Base-by-base conservation (phyloP, 345 rosid species). In the Raphanus sativus region DNA sequence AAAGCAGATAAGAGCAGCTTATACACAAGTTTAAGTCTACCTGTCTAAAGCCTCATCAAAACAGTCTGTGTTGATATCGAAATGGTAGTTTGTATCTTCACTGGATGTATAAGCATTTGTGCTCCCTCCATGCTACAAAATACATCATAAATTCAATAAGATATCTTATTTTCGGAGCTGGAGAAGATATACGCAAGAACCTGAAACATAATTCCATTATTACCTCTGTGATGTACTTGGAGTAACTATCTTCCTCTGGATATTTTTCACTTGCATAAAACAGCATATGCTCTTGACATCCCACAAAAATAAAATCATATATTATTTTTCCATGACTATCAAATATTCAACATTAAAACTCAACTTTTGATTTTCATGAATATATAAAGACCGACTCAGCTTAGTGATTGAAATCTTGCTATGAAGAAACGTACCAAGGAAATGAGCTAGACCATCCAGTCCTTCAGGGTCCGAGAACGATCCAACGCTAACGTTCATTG, bases 221-320 rank as follows among this genome's bases (percentile, higher is more conserved):
- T 86, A 91, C 97, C 96, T 91, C 92, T 0, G 84, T 8, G 34
- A 91, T 86, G 75, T 87, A 93, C 82, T 87, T 90, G 2, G 85
- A 81, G 82, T 89, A 94, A 74, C 92, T 86, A 80, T 92, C 89
- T 87, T 94, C 98, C 81, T 69, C 73, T 0, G 97, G 98, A 70
- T 92, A 94, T 71, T 89, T 94, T 75, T 89, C 97, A 73, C 98
- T 94, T 12, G 98, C 92, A 82, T 86, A 94, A 76, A 94, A 94
- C 55, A 94, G 77, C 98, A 94, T 94, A 81, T 94, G 98, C 86
- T 94, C 97, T 93, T 1, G 63, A 38, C 42, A 38, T 38, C 42
- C n/a, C n/a, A n/a, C n/a, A n/a, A n/a, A n/a, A n/a, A n/a, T n/a
- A n/a, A n/a, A n/a, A n/a, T n/a, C n/a, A n/a, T n/a, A n/a, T n/a